Conservation (phyloP, 352 stramenopile genomes). For the Pythium coloratum region DNA sequence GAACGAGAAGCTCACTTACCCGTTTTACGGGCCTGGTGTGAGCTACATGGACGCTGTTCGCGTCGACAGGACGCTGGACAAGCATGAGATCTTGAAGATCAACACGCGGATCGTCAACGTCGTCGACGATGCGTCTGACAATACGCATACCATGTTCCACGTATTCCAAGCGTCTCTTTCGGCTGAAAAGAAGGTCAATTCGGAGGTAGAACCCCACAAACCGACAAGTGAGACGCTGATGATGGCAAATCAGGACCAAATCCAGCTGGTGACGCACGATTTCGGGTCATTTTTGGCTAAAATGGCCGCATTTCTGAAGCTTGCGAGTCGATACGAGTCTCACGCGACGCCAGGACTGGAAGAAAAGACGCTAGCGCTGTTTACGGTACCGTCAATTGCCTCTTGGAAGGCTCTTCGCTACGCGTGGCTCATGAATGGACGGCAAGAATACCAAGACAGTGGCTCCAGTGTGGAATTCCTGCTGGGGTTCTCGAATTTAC, state of each 20-base stretch:
- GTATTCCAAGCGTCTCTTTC: neutral
- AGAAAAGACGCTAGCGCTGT: neutral
- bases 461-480: constrained; percentile 4
- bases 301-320: constrained; percentile 4
- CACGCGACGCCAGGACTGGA: neutral
- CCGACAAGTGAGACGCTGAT: neutral
- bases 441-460: neutral
- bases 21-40: constrained; percentile 12
- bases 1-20: constrained; percentile 6
- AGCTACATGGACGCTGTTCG: constrained; percentile 11
- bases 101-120: constrained; percentile 12
- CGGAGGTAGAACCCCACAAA: neutral
- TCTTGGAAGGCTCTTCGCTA: neutral
- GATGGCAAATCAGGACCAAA: constrained; percentile 8
- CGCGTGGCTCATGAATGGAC: neutral
- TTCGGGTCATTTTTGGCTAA: neutral
- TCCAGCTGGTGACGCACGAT: neutral
- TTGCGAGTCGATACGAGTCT: neutral
- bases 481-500: neutral
- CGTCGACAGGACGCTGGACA: constrained; percentile 5
- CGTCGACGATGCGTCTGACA: neutral
- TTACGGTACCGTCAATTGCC: neutral
- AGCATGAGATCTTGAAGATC: constrained; percentile 4
- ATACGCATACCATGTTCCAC: neutral
- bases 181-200: neutral